These are phyloP conservation scores for Paraphoma chrysanthemicola DNA, from an alignment of 2,329 filamentous ascomycete genomes.

Conservation along the genomic window DNA sequence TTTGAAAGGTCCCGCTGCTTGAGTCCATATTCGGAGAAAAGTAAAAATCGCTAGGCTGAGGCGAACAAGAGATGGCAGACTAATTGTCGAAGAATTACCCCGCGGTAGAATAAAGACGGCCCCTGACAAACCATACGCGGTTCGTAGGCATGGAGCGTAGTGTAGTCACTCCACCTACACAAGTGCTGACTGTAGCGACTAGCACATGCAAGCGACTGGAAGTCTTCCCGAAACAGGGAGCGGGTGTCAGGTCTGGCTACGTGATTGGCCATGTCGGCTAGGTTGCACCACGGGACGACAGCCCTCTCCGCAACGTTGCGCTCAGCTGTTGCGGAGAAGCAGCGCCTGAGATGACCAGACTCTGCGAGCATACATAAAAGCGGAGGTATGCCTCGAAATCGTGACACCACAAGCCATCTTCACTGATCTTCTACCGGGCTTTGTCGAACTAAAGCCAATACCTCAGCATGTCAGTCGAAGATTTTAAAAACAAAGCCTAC, in stretches of 20 bases:
- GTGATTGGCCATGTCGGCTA: not conserved
- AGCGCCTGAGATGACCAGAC: not conserved
- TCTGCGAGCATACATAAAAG: not conserved
- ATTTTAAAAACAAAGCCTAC: slow-evolving; percentile 30
- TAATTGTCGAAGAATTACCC: no score
- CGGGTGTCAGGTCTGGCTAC: not conserved
- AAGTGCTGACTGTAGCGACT: not conserved
- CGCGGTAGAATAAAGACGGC: not conserved
- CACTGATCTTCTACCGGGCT: no score
- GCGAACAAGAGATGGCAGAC: no score
- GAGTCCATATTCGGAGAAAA: no score
- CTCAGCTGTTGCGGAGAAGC: not conserved
- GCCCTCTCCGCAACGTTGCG: not conserved
- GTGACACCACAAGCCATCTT: no score
- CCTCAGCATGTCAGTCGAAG: slow-evolving; percentile 27
- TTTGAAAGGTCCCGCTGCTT: no score
- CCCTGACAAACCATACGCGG: not conserved
- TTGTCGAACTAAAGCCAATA: no score
- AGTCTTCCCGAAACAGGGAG: no score
- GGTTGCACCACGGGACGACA: not conserved
- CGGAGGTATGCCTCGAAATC: not conserved
- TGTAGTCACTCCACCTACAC: not conserved
- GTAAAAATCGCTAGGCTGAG: no score
- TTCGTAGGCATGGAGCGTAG: not conserved
- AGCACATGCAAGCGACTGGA: not conserved